These are phyloP conservation scores for Vaccinium macrocarpon DNA, from an alignment of 148 eudicot species.

Conservation along the genomic window DNA sequence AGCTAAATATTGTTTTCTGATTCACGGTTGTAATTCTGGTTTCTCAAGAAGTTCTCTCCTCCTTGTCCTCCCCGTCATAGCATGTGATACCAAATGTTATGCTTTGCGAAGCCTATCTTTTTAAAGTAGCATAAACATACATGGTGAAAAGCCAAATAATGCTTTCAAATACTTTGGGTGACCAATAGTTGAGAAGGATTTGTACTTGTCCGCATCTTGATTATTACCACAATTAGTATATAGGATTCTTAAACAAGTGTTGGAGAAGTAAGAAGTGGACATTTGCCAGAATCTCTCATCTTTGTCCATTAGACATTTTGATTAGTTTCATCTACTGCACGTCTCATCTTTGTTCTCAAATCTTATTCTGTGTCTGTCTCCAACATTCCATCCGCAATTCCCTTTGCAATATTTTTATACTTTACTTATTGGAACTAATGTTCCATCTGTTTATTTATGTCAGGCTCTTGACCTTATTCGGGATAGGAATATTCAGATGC, in stretches of 20 bases:
- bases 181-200: background rate
- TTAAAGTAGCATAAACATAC: too few relatives aligned
- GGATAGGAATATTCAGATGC: slow-evolving; percentile 82
- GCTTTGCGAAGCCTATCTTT: background rate
- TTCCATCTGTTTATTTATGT: slow-evolving; percentile 15
- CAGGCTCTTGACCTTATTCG: slow-evolving; percentile 96
- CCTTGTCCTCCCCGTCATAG: background rate
- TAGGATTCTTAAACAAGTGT: background rate
- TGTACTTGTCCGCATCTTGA: background rate
- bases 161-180: background rate
- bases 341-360: too few relatives aligned
- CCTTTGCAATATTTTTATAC: slow-evolving; percentile 1
- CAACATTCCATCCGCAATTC: background rate
- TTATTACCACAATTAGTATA: background rate
- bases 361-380: background rate
- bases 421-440: slow-evolving; percentile 1
- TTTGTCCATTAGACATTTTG: background rate
- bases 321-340: background rate
- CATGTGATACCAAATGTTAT: background rate
- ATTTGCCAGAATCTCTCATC: background rate
- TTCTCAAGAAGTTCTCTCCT: background rate
- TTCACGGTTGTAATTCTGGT: slow-evolving; percentile 2
- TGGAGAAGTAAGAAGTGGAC: background rate
- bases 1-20: background rate
- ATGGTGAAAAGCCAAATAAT: background rate